phyloP scores from a whole-genome alignment of 208 protist genomes.

The Spongospora subterranea region DNA sequence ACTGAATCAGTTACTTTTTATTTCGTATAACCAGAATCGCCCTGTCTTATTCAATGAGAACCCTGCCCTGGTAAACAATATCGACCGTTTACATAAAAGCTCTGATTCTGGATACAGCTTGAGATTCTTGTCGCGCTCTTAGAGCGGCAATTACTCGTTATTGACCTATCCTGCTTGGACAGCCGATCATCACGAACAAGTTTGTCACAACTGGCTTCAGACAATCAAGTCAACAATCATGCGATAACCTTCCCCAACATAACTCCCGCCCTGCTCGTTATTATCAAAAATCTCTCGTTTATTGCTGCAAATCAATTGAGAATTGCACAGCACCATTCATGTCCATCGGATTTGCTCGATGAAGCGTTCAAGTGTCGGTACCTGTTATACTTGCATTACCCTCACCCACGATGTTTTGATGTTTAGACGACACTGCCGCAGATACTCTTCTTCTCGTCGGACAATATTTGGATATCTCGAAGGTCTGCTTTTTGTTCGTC shows the following conservation, averaged over 20 bases:
- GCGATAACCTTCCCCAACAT: neutral
- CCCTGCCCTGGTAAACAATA: neutral
- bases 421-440: neutral
- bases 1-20: slow-evolving; percentile 24
- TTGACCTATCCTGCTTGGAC: neutral
- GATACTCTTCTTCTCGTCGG: neutral
- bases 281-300: slow-evolving; percentile 5
- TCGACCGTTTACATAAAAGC: neutral
- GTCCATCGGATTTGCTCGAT: neutral
- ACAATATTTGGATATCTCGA: slow-evolving; percentile 22
- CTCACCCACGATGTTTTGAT: neutral
- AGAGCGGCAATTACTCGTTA: slow-evolving; percentile 34
- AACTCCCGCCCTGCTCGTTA: neutral
- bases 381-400: neutral
- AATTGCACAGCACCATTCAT: slow-evolving; percentile 38
- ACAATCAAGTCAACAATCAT: neutral
- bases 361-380: neutral
- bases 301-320: slow-evolving; percentile 11
- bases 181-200: neutral
- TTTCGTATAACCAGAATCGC: slow-evolving; percentile 55
- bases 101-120: neutral
- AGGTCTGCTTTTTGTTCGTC: neutral
- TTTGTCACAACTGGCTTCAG: neutral
- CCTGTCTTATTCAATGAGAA: neutral
- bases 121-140: slow-evolving; percentile 47